These are phyloP conservation scores for Leishmania martiniquensis DNA, from an alignment of 208 protist genomes.

Conservation along the genomic window DNA sequence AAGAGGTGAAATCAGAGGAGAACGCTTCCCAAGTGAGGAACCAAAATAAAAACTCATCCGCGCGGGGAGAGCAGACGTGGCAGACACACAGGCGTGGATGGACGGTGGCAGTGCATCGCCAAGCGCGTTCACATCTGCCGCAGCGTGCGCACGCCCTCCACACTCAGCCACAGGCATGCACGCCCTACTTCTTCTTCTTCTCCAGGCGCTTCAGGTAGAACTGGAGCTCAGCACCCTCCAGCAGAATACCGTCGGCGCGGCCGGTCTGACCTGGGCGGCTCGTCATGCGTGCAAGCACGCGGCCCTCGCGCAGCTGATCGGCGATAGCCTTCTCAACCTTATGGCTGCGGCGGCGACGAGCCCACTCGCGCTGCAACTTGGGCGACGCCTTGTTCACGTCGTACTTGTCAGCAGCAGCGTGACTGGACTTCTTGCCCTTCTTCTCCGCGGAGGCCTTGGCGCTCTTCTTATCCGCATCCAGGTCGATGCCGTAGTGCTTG, in stretches of 20 bases:
- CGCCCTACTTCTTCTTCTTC: slow-evolving; percentile 96
- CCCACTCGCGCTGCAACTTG: slow-evolving; percentile 82
- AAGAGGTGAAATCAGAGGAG: too few relatives aligned
- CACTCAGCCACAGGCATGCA: not conserved
- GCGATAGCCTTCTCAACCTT: slow-evolving; percentile 87
- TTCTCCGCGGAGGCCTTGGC: slow-evolving; percentile 37
- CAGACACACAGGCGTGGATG: too few relatives aligned
- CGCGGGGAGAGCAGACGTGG: too few relatives aligned
- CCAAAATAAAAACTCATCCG: too few relatives aligned
- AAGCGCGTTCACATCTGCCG: not conserved
- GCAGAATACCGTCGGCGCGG: slow-evolving; percentile 98
- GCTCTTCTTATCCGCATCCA: slow-evolving; percentile 93
- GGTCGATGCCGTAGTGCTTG: slow-evolving; percentile 96
- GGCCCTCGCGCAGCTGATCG: slow-evolving; percentile 96
- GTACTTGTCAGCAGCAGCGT: slow-evolving; percentile 68
- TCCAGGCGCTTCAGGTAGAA: slow-evolving; percentile 99
- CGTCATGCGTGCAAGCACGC: slow-evolving; percentile 94
- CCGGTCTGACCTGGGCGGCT: slow-evolving; percentile 99
- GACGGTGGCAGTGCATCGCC: too few relatives aligned
- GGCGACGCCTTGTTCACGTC: slow-evolving; percentile 71
- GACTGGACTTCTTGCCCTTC: slow-evolving; percentile 69
- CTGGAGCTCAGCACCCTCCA: slow-evolving; percentile 99
- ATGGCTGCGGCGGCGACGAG: slow-evolving; percentile 58
- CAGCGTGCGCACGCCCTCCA: not conserved
- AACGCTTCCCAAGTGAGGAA: too few relatives aligned